Percentiles rank a stretch among this genome's conserved stretches.
Conservation (phyloP, 1,284 basidiomycete genomes). For the Golubevia pallescens region DNA sequence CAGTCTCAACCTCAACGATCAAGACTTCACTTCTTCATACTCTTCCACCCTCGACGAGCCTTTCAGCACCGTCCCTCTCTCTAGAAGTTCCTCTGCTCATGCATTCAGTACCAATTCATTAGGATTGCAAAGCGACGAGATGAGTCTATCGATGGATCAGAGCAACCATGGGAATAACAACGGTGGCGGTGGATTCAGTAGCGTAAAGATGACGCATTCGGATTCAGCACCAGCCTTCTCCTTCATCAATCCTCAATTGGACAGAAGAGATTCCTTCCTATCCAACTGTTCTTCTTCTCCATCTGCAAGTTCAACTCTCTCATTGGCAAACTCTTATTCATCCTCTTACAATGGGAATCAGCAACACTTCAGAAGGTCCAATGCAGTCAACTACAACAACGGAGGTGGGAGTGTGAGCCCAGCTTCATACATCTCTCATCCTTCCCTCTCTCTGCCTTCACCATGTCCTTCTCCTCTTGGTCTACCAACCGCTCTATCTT, state of each 20-base stretch:
- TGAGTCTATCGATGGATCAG: too few species aligned
- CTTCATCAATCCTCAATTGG: slow-evolving; percentile 12
- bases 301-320: slow-evolving; percentile 3
- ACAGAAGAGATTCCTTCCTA: slow-evolving; percentile 24
- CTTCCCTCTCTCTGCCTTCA: slow-evolving; percentile 30
- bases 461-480: slow-evolving; percentile 25
- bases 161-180: too few species aligned
- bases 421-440: slow-evolving; percentile 5
- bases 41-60: neutral
- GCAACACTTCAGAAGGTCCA: slow-evolving; percentile 21
- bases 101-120: neutral
- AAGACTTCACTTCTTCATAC: neutral
- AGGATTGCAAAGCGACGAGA: neutral
- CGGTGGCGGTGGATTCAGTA: too few species aligned
- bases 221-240: slow-evolving; percentile 21
- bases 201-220: slow-evolving; percentile 26
- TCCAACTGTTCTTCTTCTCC: slow-evolving; percentile 31
- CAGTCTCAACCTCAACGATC: neutral
- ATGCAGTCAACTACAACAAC: neutral
- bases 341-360: slow-evolving; percentile 1
- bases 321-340: too few species aligned
- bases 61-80: neutral
- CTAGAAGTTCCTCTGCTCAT: neutral
- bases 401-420: neutral
- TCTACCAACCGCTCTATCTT: slow-evolving; percentile 13